phyloP scores from a whole-genome alignment of 2,329 filamentous ascomycete genomes.

The Pseudocercospora eumusae region DNA sequence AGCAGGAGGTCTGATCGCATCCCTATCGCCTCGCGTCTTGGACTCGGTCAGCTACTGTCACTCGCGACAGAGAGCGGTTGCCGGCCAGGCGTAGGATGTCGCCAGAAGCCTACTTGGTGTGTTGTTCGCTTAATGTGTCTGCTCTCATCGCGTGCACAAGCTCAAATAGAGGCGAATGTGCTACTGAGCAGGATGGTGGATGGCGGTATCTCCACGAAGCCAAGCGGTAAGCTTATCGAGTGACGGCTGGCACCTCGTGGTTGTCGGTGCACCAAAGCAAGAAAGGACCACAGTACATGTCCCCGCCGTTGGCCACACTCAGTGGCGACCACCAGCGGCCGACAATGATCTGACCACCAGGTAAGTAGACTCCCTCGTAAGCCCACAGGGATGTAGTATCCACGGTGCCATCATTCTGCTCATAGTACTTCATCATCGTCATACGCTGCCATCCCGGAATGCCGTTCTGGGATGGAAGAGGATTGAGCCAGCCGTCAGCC shows the following conservation, averaged over 20 bases:
- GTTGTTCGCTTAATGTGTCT: background rate
- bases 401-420: conserved; percentile 34
- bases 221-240: background rate
- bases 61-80: background rate
- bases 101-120: background rate
- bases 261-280: conserved; percentile 43
- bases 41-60: background rate
- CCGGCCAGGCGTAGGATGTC: background rate
- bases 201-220: background rate
- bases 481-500: conserved; percentile 52
- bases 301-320: conserved; percentile 30
- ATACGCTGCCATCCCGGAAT: conserved; percentile 58
- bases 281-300: conserved; percentile 45
- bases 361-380: conserved; percentile 53
- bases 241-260: background rate
- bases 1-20: background rate
- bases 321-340: conserved; percentile 51
- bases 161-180: background rate
- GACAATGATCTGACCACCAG: conserved; percentile 50
- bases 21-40: background rate
- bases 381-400: conserved; percentile 47
- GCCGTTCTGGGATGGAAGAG: conserved; percentile 50
- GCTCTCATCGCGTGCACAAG: background rate
- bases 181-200: background rate
- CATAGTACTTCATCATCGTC: conserved; percentile 57